Percentiles rank a stretch among this genome's conserved stretches.
Conservation (phyloP, 176 grass and related monocot species). For the Guadua angustifolia region DNA sequence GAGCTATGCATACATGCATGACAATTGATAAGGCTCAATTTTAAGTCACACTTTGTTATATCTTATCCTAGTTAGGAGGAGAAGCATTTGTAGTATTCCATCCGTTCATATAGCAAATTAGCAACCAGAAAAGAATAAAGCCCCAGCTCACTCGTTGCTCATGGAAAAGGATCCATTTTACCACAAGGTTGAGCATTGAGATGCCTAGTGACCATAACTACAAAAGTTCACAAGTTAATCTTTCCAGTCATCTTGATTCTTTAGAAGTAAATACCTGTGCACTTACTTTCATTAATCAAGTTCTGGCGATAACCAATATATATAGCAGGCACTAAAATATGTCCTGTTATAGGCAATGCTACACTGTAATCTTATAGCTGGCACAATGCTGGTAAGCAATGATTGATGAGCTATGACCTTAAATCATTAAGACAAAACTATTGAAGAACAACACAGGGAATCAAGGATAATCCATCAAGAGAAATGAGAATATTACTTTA, state of each 20-base stretch:
- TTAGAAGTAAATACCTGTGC: background rate
- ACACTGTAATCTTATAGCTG: background rate
- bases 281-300: slow-evolving; percentile 15
- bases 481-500: background rate
- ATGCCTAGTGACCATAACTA: too few species aligned
- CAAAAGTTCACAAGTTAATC: too few species aligned
- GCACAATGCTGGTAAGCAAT: background rate
- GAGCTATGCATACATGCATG: too few species aligned
- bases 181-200: too few species aligned
- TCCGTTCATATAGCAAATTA: too few species aligned
- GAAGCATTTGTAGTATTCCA: too few species aligned
- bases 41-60: too few species aligned
- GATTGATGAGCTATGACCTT: background rate
- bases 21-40: too few species aligned
- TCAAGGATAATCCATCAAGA: background rate
- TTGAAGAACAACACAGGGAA: background rate
- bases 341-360: background rate
- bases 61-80: too few species aligned
- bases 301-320: background rate
- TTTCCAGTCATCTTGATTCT: background rate
- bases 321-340: background rate
- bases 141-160: too few species aligned
- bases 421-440: slow-evolving; percentile 6
- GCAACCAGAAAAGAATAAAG: too few species aligned
- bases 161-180: too few species aligned